A percentile compares a stretch with the other conserved stretches of the same genome.
These are phyloP conservation scores for Westerdykella ornata DNA, from an alignment of 2,329 filamentous ascomycete genomes.

Conservation along the genomic window DNA sequence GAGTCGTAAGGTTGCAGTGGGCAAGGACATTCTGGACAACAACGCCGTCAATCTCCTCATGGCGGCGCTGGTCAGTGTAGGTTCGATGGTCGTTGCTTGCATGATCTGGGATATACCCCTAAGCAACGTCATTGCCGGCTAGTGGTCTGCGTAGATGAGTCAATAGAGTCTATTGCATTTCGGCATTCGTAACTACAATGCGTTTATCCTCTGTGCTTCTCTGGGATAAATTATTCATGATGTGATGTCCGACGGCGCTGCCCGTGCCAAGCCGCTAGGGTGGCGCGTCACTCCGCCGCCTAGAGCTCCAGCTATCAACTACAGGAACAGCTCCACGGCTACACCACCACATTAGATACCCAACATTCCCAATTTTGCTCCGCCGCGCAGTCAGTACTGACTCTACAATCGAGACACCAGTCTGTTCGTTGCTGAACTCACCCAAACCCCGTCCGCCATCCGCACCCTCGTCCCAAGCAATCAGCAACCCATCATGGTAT, in stretches of 20 bases:
- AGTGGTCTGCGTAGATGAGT: background rate
- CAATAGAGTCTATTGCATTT: background rate
- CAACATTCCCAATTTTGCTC: background rate
- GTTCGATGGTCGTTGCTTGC: constrained; percentile 56
- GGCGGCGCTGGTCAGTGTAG: constrained; percentile 73
- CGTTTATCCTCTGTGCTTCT: no score
- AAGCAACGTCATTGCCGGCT: constrained; percentile 17
- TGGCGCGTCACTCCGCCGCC: constrained; percentile 30
- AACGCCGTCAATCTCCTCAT: constrained; percentile 94
- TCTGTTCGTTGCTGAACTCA: no score
- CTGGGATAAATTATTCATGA: no score
- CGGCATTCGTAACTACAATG: constrained; percentile 1
- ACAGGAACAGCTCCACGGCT: constrained; percentile 2
- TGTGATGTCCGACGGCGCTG: no score
- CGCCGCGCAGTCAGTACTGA: no score
- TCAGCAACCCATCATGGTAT: background rate
- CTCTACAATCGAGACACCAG: no score
- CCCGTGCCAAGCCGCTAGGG: constrained; percentile 25
- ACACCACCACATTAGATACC: background rate
- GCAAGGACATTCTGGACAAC: constrained; percentile 74
- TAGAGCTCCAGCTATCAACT: constrained; percentile 16
- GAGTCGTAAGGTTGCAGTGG: constrained; percentile 56
- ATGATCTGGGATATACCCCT: constrained; percentile 30
- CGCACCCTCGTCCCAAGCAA: background rate
- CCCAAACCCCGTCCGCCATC: background rate